Conservation (phyloP, 441 rosid species). For the Eutrema salsugineum region DNA sequence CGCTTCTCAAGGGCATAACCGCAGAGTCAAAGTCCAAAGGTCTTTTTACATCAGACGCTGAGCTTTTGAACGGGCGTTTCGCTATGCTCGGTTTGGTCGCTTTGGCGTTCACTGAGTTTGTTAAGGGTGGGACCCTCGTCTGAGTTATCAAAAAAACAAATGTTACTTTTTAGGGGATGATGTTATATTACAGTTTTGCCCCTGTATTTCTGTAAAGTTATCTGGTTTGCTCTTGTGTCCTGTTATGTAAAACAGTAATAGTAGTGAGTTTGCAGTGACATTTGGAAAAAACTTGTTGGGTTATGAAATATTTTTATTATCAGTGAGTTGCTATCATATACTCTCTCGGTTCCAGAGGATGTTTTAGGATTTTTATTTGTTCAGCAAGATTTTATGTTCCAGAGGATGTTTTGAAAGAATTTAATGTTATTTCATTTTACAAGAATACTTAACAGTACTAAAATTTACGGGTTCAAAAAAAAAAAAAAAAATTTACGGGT, state of each 20-base stretch:
- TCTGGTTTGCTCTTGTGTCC: background rate
- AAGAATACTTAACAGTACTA: no score
- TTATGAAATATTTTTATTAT: no score
- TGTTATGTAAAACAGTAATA: no score
- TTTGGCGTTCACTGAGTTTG: constrained; percentile 67
- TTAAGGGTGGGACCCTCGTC: constrained; percentile 64
- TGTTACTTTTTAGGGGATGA: background rate
- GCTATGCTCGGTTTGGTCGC: constrained; percentile 87
- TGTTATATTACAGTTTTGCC: background rate
- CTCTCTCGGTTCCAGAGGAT: no score
- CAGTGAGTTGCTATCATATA: no score
- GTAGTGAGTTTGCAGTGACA: no score
- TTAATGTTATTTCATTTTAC: no score
- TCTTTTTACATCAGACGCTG: constrained; percentile 75
- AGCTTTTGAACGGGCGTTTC: constrained; percentile 80
- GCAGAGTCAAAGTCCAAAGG: constrained; percentile 54
- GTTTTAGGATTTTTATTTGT: no score
- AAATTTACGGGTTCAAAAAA: no score
- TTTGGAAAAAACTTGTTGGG: no score
- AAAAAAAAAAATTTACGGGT: background rate
- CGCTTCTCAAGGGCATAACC: constrained; percentile 54
- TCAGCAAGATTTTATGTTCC: no score
- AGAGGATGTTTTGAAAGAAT: no score
- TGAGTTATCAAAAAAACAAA: background rate
- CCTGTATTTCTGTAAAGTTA: constrained; percentile 8